Conservation (phyloP, 345 rosid species). For the Atalantia buxifolia region DNA sequence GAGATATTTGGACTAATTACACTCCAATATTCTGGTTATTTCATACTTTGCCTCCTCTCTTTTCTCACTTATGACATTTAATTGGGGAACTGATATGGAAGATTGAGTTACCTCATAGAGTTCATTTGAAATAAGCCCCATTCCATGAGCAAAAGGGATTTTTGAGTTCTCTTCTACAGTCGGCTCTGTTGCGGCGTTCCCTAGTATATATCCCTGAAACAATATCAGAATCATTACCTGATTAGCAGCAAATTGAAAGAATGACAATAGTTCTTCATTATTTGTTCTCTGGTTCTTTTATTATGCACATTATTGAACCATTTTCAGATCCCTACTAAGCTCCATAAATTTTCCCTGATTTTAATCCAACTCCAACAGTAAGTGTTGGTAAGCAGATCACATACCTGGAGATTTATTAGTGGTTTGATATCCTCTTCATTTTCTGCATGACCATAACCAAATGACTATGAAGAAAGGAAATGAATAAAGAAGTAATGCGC, state of each 20-base stretch:
- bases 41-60: not conserved
- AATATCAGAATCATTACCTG: no score
- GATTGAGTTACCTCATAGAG: slow-evolving; percentile 47
- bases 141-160: slow-evolving; percentile 60
- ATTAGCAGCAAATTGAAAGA: no score
- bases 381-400: not conserved
- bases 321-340: not conserved
- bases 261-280: not conserved
- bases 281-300: not conserved
- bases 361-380: not conserved
- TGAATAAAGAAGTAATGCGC: not conserved
- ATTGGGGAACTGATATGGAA: not conserved
- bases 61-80: not conserved
- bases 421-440: slow-evolving; percentile 51
- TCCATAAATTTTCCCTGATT: not conserved
- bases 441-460: slow-evolving; percentile 36
- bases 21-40: not conserved
- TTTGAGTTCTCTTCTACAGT: slow-evolving; percentile 25
- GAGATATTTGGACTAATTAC: not conserved
- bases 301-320: not conserved
- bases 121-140: slow-evolving; percentile 69
- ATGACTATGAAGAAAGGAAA: not conserved
- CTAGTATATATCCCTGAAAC: slow-evolving; percentile 63
- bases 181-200: slow-evolving; percentile 40
- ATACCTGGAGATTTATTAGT: slow-evolving; percentile 58